Base-by-base conservation (phyloP, 352 stramenopile genomes). In the Phytophthora syringae region DNA sequence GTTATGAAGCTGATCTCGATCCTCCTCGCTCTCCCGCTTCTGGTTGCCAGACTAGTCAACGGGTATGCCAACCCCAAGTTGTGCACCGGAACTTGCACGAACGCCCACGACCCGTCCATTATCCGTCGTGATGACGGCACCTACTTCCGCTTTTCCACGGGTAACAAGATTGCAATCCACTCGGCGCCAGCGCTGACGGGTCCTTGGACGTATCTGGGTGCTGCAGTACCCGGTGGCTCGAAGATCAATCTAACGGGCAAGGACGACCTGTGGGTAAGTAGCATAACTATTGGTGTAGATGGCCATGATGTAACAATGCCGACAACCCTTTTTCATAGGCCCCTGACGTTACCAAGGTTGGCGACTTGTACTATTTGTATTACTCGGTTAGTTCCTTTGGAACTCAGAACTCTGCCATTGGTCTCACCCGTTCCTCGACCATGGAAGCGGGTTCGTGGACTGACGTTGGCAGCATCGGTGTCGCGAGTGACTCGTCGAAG, bases 91-190 rank as follows among this genome's bases (percentile, higher is more conserved):
- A 64, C 57, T 27, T 78, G 69, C 28, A 74, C 60, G 28, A 84
- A 87, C 22, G 64, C 76, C 3, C 78, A 87, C 56, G 76, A 87
- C 32, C 76, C 78, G 11, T 76, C 78, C 36, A 82, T 87, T 45
- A 83, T 84, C 50, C 73, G 76, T 21, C 70, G 73, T 21, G 44
- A 57, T 16, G 70, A 87, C 51, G 76, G 78, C 52, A 87, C 67
- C 11, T 87, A 87, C 64, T 87, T 82, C 52, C 75, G 75, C 22
- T 84, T 87, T 66, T 82, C 73, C 5, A 87, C 78, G 0, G 76
- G 76, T n/a, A 71, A 67, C 56, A 80, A 82, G 44, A 78, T 86
- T 42, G 72, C 77, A 5, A 71, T 86, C 28, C 77, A 86, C 55
- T 77, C 77, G 3, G 72, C 77, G 1, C 70, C 75, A 13, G 45